A percentile compares a stretch with the other conserved stretches of the same genome.
phyloP scores from a whole-genome alignment of 2,329 filamentous ascomycete genomes.

The Trichophyton mentagrophytes region DNA sequence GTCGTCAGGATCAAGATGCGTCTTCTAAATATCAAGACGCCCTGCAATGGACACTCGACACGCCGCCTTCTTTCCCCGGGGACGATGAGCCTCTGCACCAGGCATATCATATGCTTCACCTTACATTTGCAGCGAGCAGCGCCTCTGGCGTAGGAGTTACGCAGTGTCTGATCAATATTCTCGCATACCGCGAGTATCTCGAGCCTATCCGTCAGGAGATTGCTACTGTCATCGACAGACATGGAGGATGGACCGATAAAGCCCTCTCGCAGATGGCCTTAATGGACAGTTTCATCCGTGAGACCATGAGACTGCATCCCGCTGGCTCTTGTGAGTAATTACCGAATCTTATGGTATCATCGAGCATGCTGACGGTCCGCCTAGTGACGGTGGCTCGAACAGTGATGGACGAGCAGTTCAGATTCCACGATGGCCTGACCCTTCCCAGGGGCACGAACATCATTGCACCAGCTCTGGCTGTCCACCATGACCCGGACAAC shows the following conservation, averaged over 20 bases:
- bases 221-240: conserved; percentile 7
- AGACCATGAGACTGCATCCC: conserved; percentile 14
- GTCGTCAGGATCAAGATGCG: conserved; percentile 18
- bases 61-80: not conserved
- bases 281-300: conserved; percentile 18
- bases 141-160: conserved; percentile 10
- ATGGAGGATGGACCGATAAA: conserved; percentile 12
- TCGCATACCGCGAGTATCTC: conserved; percentile 14
- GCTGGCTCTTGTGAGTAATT: not conserved
- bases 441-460: conserved; percentile 15
- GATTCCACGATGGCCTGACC: conserved; percentile 15
- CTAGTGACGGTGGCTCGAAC: not conserved
- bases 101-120: conserved; percentile 3
- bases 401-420: conserved; percentile 6
- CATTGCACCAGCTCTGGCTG: conserved; percentile 11
- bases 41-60: conserved; percentile 2
- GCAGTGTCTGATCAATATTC: conserved; percentile 15
- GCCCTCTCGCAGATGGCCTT: conserved; percentile 11
- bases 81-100: not conserved
- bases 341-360: not conserved
- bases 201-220: conserved; percentile 16
- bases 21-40: not conserved
- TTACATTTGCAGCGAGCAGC: conserved; percentile 12
- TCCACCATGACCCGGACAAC: conserved; percentile 12
- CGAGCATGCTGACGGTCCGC: not conserved